Percentiles rank a stretch among this genome's conserved stretches.
Evolutionary conservation across 257 asterid genomes (phyloP).

Genomic region (Nicotiana paniculata): DNA sequence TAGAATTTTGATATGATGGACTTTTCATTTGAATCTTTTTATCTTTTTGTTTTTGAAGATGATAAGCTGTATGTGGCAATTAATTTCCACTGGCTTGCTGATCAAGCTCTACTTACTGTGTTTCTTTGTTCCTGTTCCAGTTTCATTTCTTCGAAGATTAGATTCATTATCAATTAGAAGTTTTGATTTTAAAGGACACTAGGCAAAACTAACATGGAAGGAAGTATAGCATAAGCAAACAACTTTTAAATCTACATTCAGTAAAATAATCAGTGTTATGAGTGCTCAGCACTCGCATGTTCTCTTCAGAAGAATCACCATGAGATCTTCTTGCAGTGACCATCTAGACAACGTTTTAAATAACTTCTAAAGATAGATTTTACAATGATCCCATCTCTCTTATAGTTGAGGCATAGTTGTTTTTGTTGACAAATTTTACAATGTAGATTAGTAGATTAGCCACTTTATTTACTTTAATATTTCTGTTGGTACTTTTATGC

Average conservation of each 20-base stretch:
- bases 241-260: neutral
- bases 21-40: neutral
- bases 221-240: neutral
- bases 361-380: neutral
- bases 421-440: neutral
- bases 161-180: neutral
- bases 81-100: neutral
- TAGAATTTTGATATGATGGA: neutral
- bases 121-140: neutral
- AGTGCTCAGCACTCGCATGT: neutral
- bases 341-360: neutral
- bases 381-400: neutral
- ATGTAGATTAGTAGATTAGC: neutral
- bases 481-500: neutral
- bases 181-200: neutral
- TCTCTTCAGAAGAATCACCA: neutral
- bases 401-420: neutral
- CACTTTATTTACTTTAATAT: neutral
- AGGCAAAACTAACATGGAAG: slow-evolving; percentile 6
- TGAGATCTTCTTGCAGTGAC: neutral
- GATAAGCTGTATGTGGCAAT: neutral
- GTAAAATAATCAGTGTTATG: neutral
- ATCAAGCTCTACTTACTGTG: neutral
- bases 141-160: neutral
- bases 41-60: neutral